These are phyloP conservation scores for Actinomortierella wolfii DNA, from an alignment of 371 early-diverging fungal genomes.

Conservation along the genomic window DNA sequence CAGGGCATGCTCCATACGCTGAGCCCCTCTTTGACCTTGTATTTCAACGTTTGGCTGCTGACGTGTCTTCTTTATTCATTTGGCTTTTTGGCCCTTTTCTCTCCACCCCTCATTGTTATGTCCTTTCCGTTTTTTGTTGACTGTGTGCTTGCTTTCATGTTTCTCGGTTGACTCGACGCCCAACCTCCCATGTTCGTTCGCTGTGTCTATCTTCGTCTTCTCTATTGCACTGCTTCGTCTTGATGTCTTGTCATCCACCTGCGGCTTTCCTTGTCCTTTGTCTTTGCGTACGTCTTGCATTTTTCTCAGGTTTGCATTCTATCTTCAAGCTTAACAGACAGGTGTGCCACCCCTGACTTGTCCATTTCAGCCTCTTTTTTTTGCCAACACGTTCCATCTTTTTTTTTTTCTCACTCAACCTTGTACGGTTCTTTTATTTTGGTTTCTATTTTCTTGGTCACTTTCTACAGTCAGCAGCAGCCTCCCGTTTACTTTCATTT, in stretches of 20 bases:
- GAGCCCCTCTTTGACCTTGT: too few relatives aligned
- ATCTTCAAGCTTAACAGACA: too few relatives aligned
- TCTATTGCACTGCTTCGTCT: neutral
- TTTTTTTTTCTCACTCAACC: slow-evolving; percentile 1
- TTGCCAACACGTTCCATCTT: neutral
- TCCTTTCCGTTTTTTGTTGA: too few relatives aligned
- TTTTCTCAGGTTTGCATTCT: slow-evolving; percentile 1
- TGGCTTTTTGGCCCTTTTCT: neutral
- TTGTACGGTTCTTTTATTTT: slow-evolving; percentile 7
- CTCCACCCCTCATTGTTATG: neutral
- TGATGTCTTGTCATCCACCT: neutral
- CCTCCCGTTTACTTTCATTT: slow-evolving; percentile 5
- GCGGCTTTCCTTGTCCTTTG: slow-evolving; percentile 2
- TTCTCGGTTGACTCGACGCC: too few relatives aligned
- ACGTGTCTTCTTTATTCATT: slow-evolving; percentile 1
- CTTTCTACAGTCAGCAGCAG: slow-evolving; percentile 2
- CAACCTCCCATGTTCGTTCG: too few relatives aligned
- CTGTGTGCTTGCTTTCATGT: too few relatives aligned
- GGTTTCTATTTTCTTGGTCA: slow-evolving; percentile 19
- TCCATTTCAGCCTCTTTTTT: neutral
- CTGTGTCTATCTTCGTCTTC: neutral
- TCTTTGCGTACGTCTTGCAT: slow-evolving; percentile 3
- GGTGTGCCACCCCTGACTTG: too few relatives aligned
- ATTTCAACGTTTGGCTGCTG: too few relatives aligned
- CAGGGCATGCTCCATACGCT: too few relatives aligned